Base-by-base conservation (phyloP, 139 green algal genomes). In the Nannochloris sp. region DNA sequence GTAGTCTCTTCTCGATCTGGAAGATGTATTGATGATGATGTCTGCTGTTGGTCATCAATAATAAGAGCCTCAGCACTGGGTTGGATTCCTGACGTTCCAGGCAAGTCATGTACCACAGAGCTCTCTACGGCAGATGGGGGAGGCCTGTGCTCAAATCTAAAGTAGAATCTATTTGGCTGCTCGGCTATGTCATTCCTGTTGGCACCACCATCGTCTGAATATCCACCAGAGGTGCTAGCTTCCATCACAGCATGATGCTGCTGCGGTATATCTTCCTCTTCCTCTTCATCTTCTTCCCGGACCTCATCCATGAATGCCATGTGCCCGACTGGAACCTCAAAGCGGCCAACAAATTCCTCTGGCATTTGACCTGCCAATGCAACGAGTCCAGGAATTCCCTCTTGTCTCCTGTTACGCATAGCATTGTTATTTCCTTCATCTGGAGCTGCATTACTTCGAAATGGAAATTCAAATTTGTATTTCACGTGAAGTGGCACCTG, bases 401-500 rank as follows among this genome's bases (percentile, higher is more conserved):
- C 19, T 7, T 64, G 12, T 0, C 57, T 64, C 19, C n/a, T 43
- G 14, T 61, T 19, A 5, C 11, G 18, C 8, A 19, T 1, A 23
- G 7, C 57, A 31, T 64, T 15, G 8, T 23, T 7, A 51, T 51
- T 31, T 18, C 27, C 50, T 58, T 29, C 12, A 18, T 21, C 21
- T 27, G 50, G 12, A 31, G 5, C 21, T 27, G 19, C 12, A 29
- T 40, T 0, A 40, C 37, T 9, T 19, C 46, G n/a, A 1, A 53
- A 53, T 24, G 46, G 46, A 23, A 25, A 25, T 19, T 25, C n/a
- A 55, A 81, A 37, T 40, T 69, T 70, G 57, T 75, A 87, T 7
- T 53, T 51, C 16, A 92, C 78, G 34, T 80, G 40, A 25, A 91
- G 70, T 67, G 81, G 51, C 34, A 92, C 83, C 34, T 48, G 44